Percentiles rank a stretch among this genome's conserved stretches.
These are phyloP conservation scores for Darksidea phi DNA, from an alignment of 495 filamentous ascomycete species.

Conservation along the genomic window DNA sequence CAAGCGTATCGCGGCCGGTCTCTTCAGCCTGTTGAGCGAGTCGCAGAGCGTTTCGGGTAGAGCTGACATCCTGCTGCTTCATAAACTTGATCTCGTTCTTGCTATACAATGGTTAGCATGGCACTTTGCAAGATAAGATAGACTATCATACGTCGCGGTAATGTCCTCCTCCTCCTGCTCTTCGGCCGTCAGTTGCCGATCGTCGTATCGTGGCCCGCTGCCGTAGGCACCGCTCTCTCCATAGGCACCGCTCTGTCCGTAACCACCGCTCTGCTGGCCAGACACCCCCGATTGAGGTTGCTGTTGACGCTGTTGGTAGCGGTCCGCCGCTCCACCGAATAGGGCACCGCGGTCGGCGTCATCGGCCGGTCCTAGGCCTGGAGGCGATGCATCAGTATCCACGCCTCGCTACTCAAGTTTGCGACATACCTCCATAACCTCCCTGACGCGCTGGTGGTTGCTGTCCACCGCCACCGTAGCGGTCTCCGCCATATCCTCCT, in stretches of 20 bases:
- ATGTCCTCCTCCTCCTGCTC: slow-evolving; percentile 59
- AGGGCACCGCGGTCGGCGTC: slow-evolving; percentile 36
- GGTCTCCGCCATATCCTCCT: slow-evolving; percentile 38
- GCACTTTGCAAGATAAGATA: too few relatives aligned
- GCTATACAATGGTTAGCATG: too few relatives aligned
- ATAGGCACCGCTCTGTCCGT: slow-evolving; percentile 20
- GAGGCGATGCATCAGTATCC: not conserved
- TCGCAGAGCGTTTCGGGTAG: slow-evolving; percentile 66
- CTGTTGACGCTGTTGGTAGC: slow-evolving; percentile 19
- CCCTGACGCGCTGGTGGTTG: not conserved
- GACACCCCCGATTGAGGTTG: not conserved
- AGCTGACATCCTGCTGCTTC: slow-evolving; percentile 71
- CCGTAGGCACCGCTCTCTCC: slow-evolving; percentile 46
- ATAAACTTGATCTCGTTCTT: slow-evolving; percentile 74
- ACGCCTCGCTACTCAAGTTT: not conserved
- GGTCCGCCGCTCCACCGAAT: slow-evolving; percentile 19
- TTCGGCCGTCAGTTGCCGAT: slow-evolving; percentile 73
- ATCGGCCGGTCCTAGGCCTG: slow-evolving; percentile 35
- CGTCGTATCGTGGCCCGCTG: slow-evolving; percentile 57
- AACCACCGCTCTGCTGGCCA: slow-evolving; percentile 6
- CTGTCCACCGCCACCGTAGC: slow-evolving; percentile 33
- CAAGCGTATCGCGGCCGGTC: slow-evolving; percentile 66
- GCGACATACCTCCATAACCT: slow-evolving; percentile 33
- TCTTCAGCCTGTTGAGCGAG: slow-evolving; percentile 69
- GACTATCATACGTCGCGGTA: slow-evolving; percentile 46